phyloP scores from a whole-genome alignment of 495 filamentous ascomycete species.

The Podospora tetraspora region DNA sequence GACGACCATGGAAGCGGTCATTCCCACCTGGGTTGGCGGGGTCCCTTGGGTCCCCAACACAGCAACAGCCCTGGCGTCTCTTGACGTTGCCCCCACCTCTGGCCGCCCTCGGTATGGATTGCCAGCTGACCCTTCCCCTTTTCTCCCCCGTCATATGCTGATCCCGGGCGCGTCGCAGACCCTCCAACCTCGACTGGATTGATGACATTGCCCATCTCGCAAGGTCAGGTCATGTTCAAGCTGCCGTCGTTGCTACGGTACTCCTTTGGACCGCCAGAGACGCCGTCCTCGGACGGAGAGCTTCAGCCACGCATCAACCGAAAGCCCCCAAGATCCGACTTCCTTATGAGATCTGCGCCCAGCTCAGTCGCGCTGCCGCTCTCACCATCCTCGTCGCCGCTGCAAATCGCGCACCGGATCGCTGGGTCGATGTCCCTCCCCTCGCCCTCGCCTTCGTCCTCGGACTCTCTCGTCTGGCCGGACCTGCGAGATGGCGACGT shows the following conservation, averaged over 20 bases:
- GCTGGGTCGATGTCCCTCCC: constrained; percentile 26
- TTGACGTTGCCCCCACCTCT: not conserved
- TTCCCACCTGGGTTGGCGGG: not conserved
- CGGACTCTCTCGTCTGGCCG: constrained; percentile 32
- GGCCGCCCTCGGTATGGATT: not conserved
- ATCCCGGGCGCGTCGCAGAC: not conserved
- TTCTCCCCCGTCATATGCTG: not conserved
- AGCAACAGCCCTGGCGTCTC: not conserved
- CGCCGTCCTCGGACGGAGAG: not conserved
- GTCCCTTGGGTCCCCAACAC: not conserved
- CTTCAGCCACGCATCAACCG: not conserved
- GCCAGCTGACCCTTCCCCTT: not conserved
- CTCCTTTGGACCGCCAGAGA: constrained; percentile 1
- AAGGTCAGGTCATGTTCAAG: constrained; percentile 10
- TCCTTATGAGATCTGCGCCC: constrained; percentile 30
- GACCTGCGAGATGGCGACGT: constrained; percentile 35
- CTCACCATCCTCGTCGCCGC: constrained; percentile 28
- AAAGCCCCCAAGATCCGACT: constrained; percentile 27
- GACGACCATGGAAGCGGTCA: not conserved
- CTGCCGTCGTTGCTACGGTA: constrained; percentile 2
- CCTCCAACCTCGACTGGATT: constrained; percentile 9
- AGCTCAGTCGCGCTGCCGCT: constrained; percentile 29
- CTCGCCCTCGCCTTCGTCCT: constrained; percentile 33
- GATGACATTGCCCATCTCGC: constrained; percentile 5
- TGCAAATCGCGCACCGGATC: constrained; percentile 16